These are phyloP conservation scores for Clarireedia paspali DNA, from an alignment of 2,329 filamentous ascomycete genomes.

Conservation along the genomic window DNA sequence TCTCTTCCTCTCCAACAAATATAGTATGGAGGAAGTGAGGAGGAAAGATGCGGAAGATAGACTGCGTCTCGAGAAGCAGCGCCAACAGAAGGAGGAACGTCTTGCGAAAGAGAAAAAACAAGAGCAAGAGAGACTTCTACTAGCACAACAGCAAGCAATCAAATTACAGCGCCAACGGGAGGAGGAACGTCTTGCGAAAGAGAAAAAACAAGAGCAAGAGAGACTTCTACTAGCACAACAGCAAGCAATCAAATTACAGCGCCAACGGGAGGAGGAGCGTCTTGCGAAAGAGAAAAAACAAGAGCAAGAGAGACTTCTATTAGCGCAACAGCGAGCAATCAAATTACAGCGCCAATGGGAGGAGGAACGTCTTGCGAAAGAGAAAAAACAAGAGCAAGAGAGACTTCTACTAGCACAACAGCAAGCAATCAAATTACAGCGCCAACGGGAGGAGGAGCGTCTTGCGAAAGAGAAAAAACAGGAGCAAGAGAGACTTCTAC, in stretches of 20 bases:
- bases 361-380: background rate
- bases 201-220: background rate
- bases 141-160: too few relatives aligned
- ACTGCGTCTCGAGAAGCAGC: background rate
- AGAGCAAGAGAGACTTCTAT: background rate
- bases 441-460: too few relatives aligned
- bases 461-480: too few relatives aligned
- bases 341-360: background rate
- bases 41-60: background rate
- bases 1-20: background rate
- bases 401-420: too few relatives aligned
- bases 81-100: background rate
- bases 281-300: background rate
- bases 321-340: too few relatives aligned
- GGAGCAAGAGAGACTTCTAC: too few relatives aligned
- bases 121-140: background rate
- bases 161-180: background rate
- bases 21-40: background rate
- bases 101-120: background rate
- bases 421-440: too few relatives aligned
- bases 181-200: background rate
- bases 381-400: background rate
- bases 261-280: background rate
- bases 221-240: too few relatives aligned
- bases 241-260: background rate